Evolutionary conservation across 2,329 filamentous ascomycete species (phyloP), one percentile per base, ranked within the genome.

Genomic region (Helminthosporium solani): DNA sequence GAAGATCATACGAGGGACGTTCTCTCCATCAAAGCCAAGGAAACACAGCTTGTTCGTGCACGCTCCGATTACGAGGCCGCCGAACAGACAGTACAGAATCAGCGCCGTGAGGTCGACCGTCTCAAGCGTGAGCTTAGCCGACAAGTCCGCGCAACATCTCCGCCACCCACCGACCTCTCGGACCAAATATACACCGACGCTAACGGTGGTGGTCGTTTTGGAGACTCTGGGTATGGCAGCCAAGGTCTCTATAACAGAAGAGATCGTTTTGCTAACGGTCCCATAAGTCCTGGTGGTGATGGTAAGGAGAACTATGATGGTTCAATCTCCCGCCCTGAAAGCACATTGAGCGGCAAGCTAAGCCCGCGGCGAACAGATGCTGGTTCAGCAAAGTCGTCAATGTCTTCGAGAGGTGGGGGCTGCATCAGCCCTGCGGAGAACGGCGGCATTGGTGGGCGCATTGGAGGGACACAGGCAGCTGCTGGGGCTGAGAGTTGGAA

Each of bases 1-100:
- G 94, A 99, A 71, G 92, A 97, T 61, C 92, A 97, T 68, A 99
- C 94, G 0, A 82, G 92, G 38, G 92, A 99, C 61, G 90, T 96
- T 0, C 78, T 99, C 33, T 94, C 90, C 58, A 95, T 99, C 74
- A 97, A 97, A 70, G 94, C 94, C 12, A 99, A 99, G 72, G 94
- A 99, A 70, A 97, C 94, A 2, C 94, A 99, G 62, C 80, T 99
- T 4, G 92, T 97, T 8, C 86, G 94, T 35, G 91, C 94, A 9
- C 82, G 91, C 44, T 90, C 88, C 55, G 94, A 99, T 63, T 88
- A 87, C 25, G 92, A 97, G 68, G 84, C 88, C 0, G 88, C 91
- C 0, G 90, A 96, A 66, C 85, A 90, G 60, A 86, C 85, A 47
- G 90, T 94, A 42, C 88, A 94, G 51, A 86, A 88, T 46, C 80